These are phyloP conservation scores for Nakazawaea wickerhamii DNA, from an alignment of 805 yeast species.

Conservation along the genomic window DNA sequence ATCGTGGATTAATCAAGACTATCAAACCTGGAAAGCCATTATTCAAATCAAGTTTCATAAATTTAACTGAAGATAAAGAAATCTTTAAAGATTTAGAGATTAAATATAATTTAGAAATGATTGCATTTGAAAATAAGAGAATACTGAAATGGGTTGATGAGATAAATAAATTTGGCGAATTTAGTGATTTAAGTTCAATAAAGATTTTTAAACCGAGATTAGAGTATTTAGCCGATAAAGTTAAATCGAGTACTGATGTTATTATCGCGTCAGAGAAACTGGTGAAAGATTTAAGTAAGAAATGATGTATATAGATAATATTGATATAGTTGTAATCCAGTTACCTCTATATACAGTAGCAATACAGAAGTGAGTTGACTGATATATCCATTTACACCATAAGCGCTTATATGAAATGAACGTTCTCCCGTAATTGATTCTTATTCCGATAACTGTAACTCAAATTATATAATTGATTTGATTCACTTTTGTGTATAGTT, in stretches of 20 bases:
- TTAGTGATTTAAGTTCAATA: slow-evolving; percentile 31
- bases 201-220: slow-evolving; percentile 58
- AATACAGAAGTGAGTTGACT: too few relatives aligned
- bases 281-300: slow-evolving; percentile 26
- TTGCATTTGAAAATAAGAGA: slow-evolving; percentile 55
- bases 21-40: slow-evolving; percentile 82
- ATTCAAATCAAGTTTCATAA: slow-evolving; percentile 70
- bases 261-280: slow-evolving; percentile 43
- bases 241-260: slow-evolving; percentile 51
- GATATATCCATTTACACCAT: too few relatives aligned
- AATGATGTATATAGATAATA: too few relatives aligned
- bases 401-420: too few relatives aligned
- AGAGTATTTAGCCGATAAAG: slow-evolving; percentile 61
- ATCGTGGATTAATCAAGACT: slow-evolving; percentile 65
- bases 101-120: slow-evolving; percentile 47
- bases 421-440: too few relatives aligned
- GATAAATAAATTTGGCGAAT: slow-evolving; percentile 47
- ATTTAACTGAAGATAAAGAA: slow-evolving; percentile 51
- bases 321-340: too few relatives aligned
- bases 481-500: too few relatives aligned
- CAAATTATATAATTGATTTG: too few relatives aligned
- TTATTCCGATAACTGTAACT: too few relatives aligned
- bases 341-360: too few relatives aligned
- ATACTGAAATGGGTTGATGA: slow-evolving; percentile 70
- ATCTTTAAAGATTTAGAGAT: slow-evolving; percentile 61